These are phyloP conservation scores for Colletotrichum abscissum DNA, from an alignment of 2,329 filamentous ascomycete species.

Conservation along the genomic window DNA sequence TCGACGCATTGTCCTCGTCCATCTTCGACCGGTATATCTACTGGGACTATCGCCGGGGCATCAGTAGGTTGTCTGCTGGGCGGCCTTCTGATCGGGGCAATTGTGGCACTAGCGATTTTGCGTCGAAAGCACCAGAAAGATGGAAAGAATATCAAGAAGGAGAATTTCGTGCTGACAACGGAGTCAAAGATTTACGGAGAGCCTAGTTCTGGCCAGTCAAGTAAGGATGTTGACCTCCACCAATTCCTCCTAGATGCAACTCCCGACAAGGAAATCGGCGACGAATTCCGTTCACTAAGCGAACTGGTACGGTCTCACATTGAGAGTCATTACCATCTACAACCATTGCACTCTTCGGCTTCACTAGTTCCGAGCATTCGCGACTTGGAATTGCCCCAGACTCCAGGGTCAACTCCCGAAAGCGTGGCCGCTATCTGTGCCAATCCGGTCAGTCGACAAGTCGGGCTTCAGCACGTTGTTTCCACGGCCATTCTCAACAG, in stretches of 20 bases:
- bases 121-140: neutral
- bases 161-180: conserved; percentile 2
- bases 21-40: neutral
- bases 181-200: conserved; percentile 15
- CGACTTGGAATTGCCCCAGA: conserved; percentile 42
- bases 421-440: conserved; percentile 44
- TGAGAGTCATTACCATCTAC: conserved; percentile 50
- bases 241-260: conserved; percentile 50
- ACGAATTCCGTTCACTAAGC: conserved; percentile 47
- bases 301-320: conserved; percentile 53
- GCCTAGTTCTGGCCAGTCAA: neutral
- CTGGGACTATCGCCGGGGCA: neutral
- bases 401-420: conserved; percentile 26
- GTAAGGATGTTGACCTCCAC: conserved; percentile 42
- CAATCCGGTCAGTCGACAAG: conserved; percentile 44
- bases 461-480: conserved; percentile 52
- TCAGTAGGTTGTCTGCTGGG: conserved; percentile 10
- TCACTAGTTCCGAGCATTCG: conserved; percentile 40
- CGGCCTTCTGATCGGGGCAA: neutral
- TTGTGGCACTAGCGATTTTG: conserved; percentile 5
- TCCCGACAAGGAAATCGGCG: conserved; percentile 48
- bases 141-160: conserved; percentile 35
- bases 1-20: neutral
- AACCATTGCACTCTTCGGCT: conserved; percentile 37
- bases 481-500: conserved; percentile 48